Evolutionary conservation across 1,284 basidiomycete genomes (phyloP), one percentile per base, ranked within the genome.

Genomic region (Nidula niveotomentosa): DNA sequence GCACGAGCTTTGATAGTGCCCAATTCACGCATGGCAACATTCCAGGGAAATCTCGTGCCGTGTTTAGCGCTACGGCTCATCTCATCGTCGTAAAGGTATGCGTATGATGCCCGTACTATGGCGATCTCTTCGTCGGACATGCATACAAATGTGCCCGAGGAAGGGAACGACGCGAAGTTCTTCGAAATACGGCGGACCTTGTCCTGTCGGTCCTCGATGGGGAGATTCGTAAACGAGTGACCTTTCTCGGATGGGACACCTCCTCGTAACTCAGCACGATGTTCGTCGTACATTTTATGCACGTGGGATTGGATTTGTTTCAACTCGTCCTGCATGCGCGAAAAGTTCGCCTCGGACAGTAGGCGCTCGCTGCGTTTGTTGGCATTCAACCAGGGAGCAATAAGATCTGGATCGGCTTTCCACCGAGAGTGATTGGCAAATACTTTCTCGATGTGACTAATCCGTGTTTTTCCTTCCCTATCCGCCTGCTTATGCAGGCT

Each of bases 71-170:
- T 15, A 39, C 12, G 17, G 43, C 34, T 33, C 13, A 53, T 56
- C 34, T 60, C 60, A 36, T 54, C 65, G 58, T 80, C 78, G 56
- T 74, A 71, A 8, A 70, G 51, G 60, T 84, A 84, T 2, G 81
- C 82, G 59, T 77, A 84, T 8, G 81, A 83, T 0, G 83, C 81
- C 58, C 74, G 73, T 46, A 82, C 53, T 1, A 68, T 63, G n/a
- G 65, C 61, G 13, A 76, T 53, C 18, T 75, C 69, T 13, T 67
- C 64, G 15, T 70, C 63, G 3, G 62, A 43, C 55, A 69, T 62
- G 33, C 13, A 10, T 15, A 64, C 51, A 48, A 69, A 53, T 13
- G 65, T 60, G 2, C 46, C 49, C 12, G 63, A 58, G 8, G 50
- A 37, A 17, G 72, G 71, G 15, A 45, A 56, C 8, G 61, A 61